Evolutionary conservation across 2,329 filamentous ascomycete species (phyloP), one percentile per base, ranked within the genome.

Genomic region (Westerdykella aurantiaca): DNA sequence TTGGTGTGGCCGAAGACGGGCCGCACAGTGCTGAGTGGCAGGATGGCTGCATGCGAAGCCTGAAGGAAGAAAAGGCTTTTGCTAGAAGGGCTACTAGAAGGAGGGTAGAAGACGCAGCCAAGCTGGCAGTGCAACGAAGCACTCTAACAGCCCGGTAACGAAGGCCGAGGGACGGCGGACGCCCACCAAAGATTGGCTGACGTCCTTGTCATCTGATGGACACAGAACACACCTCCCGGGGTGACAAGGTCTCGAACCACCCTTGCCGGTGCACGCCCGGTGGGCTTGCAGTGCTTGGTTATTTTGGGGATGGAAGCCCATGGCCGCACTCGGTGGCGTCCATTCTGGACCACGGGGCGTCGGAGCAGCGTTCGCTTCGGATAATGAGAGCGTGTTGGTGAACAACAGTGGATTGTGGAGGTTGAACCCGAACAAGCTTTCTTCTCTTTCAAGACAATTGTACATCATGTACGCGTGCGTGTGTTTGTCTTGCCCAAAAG

Each of bases 11-110:
- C 25, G 25, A 29, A 10, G 33, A 35, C 33, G 33, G 33, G 33
- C 33, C 33, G 33, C 6, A 35, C 9, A 35, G n/a, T 18, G 33
- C 3, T 21, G 18, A 6, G 17, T 13, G 7, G 33, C 33, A 38
- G 37, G n/a, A 38, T n/a, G n/a, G 37, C 39, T 31, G 35, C 22
- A 42, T 42, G 43, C 31, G 21, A 17, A n/a, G n/a, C n/a, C n/a
- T n/a, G n/a, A n/a, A 16, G 42, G 18, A 25, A 22, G 37, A 14
- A 12, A 37, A 17, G 37, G 22, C 14, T 17, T 17, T n/a, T 25
- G 13, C n/a, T 38, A 34, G 45, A 47, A 44, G 45, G 18, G 18
- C 9, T 25, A 7, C n/a, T 38, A 34, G 41, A 47, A 44, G 41
- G 38, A 33, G 16, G 37, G 17, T 18, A 33, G 33, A 23, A 35